Percentiles rank a stretch among this genome's conserved stretches.
Evolutionary conservation across 2,329 filamentous ascomycete species (phyloP).

Genomic region (Aspergillus caelatus): DNA sequence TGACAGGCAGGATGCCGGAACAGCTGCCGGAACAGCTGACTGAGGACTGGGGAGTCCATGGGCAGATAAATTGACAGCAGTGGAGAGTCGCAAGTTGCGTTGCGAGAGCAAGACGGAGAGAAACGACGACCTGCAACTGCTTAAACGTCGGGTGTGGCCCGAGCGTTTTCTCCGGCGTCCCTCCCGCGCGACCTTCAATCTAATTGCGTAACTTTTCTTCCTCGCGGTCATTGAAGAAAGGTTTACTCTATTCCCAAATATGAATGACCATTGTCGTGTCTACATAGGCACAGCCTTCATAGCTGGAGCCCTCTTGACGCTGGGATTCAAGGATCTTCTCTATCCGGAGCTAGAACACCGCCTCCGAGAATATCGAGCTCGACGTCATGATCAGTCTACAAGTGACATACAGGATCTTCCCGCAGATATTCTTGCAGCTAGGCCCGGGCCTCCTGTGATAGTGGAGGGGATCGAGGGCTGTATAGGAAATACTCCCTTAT

Average conservation of each 20-base stretch:
- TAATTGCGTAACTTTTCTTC: not conserved
- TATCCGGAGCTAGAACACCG: constrained; percentile 73
- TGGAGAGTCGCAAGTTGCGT: constrained; percentile 4
- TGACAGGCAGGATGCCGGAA: constrained; percentile 74
- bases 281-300: constrained; percentile 73
- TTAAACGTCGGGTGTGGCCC: constrained; percentile 30
- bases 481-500: constrained; percentile 90
- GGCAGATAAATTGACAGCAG: constrained; percentile 12
- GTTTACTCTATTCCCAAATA: constrained; percentile 15
- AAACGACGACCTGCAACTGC: constrained; percentile 12
- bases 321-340: constrained; percentile 77
- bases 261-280: constrained; percentile 42
- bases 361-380: constrained; percentile 51
- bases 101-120: constrained; percentile 17
- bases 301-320: constrained; percentile 73
- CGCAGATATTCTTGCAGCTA: constrained; percentile 24
- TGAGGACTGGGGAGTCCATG: constrained; percentile 83
- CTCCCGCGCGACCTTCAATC: constrained; percentile 6
- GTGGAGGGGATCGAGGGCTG: constrained; percentile 83
- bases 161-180: constrained; percentile 36
- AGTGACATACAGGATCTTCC: constrained; percentile 7
- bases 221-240: not conserved
- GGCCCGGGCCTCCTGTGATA: constrained; percentile 51
- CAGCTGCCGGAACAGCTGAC: constrained; percentile 80
- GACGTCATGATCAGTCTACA: constrained; percentile 30